Percentiles rank a stretch among this genome's conserved stretches.
Evolutionary conservation across 1,284 basidiomycete species (phyloP).

Genomic region (Filobasidium uniguttulatum): DNA sequence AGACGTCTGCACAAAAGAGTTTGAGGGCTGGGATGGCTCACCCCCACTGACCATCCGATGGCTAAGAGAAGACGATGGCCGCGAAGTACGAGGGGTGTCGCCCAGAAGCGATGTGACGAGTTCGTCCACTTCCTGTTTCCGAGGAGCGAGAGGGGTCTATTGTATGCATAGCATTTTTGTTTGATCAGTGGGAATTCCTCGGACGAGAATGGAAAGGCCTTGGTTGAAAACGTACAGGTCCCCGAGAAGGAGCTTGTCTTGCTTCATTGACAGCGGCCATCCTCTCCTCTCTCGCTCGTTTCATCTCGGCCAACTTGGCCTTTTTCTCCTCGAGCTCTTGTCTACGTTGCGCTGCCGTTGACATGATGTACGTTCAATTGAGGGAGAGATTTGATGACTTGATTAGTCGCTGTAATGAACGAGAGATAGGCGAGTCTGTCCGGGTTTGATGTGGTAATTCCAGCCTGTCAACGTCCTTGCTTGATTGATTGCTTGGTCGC

Average conservation of each 20-base stretch:
- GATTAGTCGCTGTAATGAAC: no score
- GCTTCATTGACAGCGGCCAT: slow-evolving; percentile 8
- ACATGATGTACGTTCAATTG: slow-evolving; percentile 1
- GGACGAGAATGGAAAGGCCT: no score
- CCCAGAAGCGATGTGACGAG: slow-evolving; percentile 48
- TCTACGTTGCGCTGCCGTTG: slow-evolving; percentile 39
- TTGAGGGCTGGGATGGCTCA: not conserved
- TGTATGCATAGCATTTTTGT: not conserved
- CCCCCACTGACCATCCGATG: not conserved
- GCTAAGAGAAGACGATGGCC: not conserved
- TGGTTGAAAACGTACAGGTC: not conserved
- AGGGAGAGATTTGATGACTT: no score
- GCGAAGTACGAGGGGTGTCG: not conserved
- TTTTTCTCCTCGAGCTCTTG: slow-evolving; percentile 86
- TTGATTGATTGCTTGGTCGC: no score
- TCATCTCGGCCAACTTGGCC: slow-evolving; percentile 62
- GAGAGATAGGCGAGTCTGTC: no score
- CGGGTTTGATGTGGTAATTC: no score
- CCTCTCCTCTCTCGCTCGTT: slow-evolving; percentile 33
- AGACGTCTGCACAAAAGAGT: not conserved
- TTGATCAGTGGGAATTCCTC: not conserved
- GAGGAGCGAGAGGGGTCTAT: not conserved
- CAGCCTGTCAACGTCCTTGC: no score
- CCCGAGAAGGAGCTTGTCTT: not conserved
- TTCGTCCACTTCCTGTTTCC: slow-evolving; percentile 45